These are phyloP conservation scores for Malus hybrid DNA, from an alignment of 331 rosid genomes.

Conservation along the genomic window DNA sequence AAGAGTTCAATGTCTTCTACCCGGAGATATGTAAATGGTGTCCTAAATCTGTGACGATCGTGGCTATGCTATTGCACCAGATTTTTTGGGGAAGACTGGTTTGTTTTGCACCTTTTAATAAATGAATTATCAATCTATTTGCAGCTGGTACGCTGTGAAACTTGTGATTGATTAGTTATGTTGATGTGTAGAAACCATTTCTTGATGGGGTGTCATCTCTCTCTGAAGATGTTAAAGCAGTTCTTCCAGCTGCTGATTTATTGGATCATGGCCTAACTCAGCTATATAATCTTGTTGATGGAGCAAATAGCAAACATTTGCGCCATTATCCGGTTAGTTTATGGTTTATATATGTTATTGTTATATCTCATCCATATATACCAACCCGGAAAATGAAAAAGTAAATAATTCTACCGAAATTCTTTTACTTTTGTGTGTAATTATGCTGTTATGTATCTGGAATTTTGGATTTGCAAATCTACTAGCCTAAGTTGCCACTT, in stretches of 20 bases:
- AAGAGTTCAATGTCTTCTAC: conserved; percentile 38
- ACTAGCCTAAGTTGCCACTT: neutral
- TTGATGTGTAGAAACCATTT: conserved; percentile 31
- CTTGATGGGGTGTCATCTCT: conserved; percentile 38
- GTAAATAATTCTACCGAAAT: no score
- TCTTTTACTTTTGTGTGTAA: neutral
- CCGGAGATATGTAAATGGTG: conserved; percentile 32
- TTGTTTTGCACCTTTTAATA: conserved; percentile 10
- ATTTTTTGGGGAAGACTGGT: conserved; percentile 47
- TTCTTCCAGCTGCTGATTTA: conserved; percentile 42
- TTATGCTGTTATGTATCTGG: neutral
- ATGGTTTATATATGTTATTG: neutral
- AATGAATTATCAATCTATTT: neutral
- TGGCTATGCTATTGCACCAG: conserved; percentile 32
- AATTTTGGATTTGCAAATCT: neutral
- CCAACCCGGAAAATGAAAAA: no score
- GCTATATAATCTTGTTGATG: conserved; percentile 28
- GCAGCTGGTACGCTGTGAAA: neutral
- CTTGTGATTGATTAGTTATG: conserved; percentile 5
- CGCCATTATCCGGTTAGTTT: conserved; percentile 43
- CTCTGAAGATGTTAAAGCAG: conserved; percentile 40
- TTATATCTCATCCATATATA: neutral
- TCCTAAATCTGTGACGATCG: conserved; percentile 36
- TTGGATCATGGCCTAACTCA: conserved; percentile 42
- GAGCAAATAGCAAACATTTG: conserved; percentile 28